These are phyloP conservation scores for Malus orientalis DNA, from an alignment of 306 rosid genomes.

Conservation along the genomic window DNA sequence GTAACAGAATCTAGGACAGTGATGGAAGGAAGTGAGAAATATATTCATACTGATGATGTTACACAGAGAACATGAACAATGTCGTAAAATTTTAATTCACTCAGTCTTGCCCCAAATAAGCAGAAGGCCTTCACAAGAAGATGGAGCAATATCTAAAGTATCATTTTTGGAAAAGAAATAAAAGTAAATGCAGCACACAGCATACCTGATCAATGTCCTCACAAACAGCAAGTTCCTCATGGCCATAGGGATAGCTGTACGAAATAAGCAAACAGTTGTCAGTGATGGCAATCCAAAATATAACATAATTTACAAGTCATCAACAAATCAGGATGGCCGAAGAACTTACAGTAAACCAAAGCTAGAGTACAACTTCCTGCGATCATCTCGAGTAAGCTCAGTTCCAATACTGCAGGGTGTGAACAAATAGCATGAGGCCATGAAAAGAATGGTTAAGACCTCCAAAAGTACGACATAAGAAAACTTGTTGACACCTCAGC, in stretches of 20 bases:
- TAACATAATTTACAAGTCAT: not conserved
- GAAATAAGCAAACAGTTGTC: constrained; percentile 12
- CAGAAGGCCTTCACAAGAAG: not conserved
- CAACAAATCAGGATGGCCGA: not conserved
- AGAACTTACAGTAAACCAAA: constrained; percentile 91
- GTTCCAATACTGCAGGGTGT: constrained; percentile 74
- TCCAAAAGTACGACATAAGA: not conserved
- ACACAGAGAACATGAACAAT: not conserved
- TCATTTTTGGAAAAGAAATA: not conserved
- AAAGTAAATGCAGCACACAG: constrained; percentile 2
- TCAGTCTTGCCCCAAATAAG: not conserved
- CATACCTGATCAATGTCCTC: constrained; percentile 97
- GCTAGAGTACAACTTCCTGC: constrained; percentile 79
- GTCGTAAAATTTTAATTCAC: not conserved
- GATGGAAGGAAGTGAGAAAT: not conserved
- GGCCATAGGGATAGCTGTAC: constrained; percentile 86
- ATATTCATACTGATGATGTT: not conserved
- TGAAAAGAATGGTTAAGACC: not conserved
- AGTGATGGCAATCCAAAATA: constrained; percentile 13
- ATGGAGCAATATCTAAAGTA: not conserved
- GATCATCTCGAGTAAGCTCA: constrained; percentile 96
- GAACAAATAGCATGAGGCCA: constrained; percentile 3
- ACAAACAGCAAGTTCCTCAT: constrained; percentile 88
- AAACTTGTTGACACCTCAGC: not conserved
- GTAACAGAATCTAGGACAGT: not conserved